Conservation (phyloP, 2,329 filamentous ascomycete genomes). For the Elsinoe arachidis region DNA sequence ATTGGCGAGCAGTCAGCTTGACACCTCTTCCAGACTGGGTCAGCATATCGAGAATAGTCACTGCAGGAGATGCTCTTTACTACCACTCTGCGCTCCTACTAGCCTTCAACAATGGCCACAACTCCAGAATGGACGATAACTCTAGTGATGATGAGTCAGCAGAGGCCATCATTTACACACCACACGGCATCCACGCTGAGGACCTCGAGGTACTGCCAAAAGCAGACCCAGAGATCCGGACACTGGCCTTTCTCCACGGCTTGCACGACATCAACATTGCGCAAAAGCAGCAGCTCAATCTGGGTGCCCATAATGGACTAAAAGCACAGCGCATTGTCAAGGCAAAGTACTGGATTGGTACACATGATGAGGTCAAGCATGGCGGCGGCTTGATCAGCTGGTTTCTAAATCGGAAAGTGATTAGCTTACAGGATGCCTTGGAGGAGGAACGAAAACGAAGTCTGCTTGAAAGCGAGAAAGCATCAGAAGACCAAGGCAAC, state of each 20-base stretch:
- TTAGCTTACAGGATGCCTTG: conserved; percentile 41
- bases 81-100: conserved; percentile 56
- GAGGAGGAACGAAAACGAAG: conserved; percentile 38
- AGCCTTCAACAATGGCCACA: conserved; percentile 36
- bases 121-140: conserved; percentile 21
- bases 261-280: conserved; percentile 52
- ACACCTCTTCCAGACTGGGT: conserved; percentile 50
- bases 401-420: conserved; percentile 37
- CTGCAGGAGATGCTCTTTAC: conserved; percentile 47
- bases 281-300: conserved; percentile 48
- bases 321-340: conserved; percentile 44
- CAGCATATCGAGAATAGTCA: conserved; percentile 50
- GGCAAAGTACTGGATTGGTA: conserved; percentile 56
- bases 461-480: conserved; percentile 31
- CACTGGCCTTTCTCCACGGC: conserved; percentile 55
- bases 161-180: conserved; percentile 55
- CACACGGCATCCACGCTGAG: conserved; percentile 48
- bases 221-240: conserved; percentile 40
- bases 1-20: conserved; percentile 40
- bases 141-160: conserved; percentile 29
- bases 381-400: conserved; percentile 49
- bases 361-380: conserved; percentile 56
- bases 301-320: conserved; percentile 55
- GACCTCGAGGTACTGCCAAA: conserved; percentile 36
- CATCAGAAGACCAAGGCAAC: conserved; percentile 22